Percentiles rank a stretch among this genome's conserved stretches.
These are phyloP conservation scores for Suhomyces coccinellae DNA, from an alignment of 1,139 yeast genomes.

Conservation along the genomic window DNA sequence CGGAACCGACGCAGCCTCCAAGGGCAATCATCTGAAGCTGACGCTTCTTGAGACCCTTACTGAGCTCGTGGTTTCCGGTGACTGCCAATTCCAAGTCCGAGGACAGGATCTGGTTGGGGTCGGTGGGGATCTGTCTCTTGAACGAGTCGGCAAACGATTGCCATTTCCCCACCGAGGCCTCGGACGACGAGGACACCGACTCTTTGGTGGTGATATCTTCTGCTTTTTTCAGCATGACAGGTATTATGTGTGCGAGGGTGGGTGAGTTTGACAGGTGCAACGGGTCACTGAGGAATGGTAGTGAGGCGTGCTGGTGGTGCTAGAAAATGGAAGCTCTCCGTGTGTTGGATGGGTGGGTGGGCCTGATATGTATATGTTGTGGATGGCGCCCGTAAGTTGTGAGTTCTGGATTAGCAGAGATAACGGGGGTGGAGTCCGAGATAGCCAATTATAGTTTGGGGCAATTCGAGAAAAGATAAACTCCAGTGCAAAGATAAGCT, in stretches of 20 bases:
- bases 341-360: too few species aligned
- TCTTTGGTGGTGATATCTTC: slow-evolving; percentile 4
- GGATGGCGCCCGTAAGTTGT: too few species aligned
- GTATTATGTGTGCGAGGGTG: not conserved
- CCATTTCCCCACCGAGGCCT: slow-evolving; percentile 21
- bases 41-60: slow-evolving; percentile 33
- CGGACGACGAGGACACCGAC: slow-evolving; percentile 3
- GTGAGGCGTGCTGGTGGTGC: too few species aligned
- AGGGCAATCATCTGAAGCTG: slow-evolving; percentile 41
- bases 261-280: too few species aligned
- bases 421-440: too few species aligned
- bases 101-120: not conserved
- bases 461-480: not conserved
- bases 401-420: too few species aligned
- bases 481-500: not conserved
- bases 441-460: too few species aligned
- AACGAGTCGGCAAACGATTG: slow-evolving; percentile 34
- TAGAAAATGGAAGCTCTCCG: too few species aligned
- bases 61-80: slow-evolving; percentile 15
- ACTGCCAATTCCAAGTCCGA: slow-evolving; percentile 5
- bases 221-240: not conserved
- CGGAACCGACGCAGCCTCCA: slow-evolving; percentile 43
- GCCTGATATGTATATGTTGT: too few species aligned
- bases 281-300: too few species aligned
- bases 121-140: slow-evolving; percentile 19